Conservation (phyloP, 2,329 filamentous ascomycete species). For the Paraconiothyrium sp. region DNA sequence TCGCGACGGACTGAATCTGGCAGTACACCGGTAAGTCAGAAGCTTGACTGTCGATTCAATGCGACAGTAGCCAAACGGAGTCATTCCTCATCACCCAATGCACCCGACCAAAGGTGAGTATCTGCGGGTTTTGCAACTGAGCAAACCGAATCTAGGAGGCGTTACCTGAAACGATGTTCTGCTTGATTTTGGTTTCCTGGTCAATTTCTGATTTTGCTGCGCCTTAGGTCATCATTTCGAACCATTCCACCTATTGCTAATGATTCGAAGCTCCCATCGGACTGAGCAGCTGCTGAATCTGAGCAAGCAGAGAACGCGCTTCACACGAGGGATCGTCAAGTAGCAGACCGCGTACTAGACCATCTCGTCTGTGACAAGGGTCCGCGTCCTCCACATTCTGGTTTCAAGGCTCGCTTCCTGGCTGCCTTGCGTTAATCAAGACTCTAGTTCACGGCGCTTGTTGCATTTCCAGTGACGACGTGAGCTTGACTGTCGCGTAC, state of each 20-base stretch:
- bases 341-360: not conserved
- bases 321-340: not conserved
- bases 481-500: conserved; percentile 43
- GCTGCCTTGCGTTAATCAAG: conserved; percentile 15
- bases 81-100: conserved; percentile 1
- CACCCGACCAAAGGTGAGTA: conserved; percentile 11
- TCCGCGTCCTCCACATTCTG: conserved; percentile 8
- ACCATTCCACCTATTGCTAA: not conserved
- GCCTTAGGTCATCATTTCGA: not conserved
- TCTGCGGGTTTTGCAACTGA: conserved; percentile 6
- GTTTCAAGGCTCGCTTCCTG: conserved; percentile 19
- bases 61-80: conserved; percentile 14
- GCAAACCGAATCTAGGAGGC: conserved; percentile 13
- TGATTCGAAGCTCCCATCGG: not conserved
- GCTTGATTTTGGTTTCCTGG: not conserved
- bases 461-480: conserved; percentile 38
- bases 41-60: conserved; percentile 20
- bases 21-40: conserved; percentile 23
- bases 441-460: conserved; percentile 30
- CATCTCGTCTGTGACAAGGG: not conserved
- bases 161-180: conserved; percentile 20
- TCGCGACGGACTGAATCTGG: conserved; percentile 18
- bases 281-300: not conserved
- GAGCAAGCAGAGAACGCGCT: not conserved
- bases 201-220: not conserved